Percentiles rank a stretch among this genome's conserved stretches.
phyloP scores from a whole-genome alignment of 208 protist species.

The Crithidia thermophila region DNA sequence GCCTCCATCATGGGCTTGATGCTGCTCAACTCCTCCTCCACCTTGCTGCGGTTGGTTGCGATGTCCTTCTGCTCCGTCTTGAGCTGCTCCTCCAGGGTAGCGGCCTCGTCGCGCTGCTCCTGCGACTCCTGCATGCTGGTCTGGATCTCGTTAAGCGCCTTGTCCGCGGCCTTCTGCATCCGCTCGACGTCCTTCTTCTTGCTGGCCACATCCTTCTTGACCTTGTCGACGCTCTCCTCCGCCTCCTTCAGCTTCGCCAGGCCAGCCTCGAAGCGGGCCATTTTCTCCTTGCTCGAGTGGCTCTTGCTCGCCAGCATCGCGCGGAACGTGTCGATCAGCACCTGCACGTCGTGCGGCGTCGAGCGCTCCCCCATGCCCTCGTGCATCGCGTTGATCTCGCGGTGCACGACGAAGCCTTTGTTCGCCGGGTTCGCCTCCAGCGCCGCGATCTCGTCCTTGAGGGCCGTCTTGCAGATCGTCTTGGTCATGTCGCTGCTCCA shows the following conservation, averaged over 20 bases:
- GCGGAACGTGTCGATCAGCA: constrained; percentile 87
- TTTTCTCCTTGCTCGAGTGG: constrained; percentile 67
- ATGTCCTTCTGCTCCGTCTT: constrained; percentile 92
- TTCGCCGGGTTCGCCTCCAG: constrained; percentile 65
- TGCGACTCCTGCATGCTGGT: constrained; percentile 94
- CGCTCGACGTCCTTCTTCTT: constrained; percentile 91
- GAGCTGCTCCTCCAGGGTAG: constrained; percentile 86
- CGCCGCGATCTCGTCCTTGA: constrained; percentile 73
- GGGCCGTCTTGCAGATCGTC: constrained; percentile 79
- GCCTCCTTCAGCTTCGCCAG: constrained; percentile 96
- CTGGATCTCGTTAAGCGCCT: constrained; percentile 94
- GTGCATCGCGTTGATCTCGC: constrained; percentile 90
- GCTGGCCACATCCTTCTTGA: constrained; percentile 84
- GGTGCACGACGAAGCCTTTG: constrained; percentile 83
- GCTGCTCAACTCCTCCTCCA: constrained; percentile 92
- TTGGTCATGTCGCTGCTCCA: constrained; percentile 91
- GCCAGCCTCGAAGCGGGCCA: constrained; percentile 88
- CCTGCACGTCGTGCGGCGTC: constrained; percentile 88
- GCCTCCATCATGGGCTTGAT: constrained; percentile 96
- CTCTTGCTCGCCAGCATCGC: constrained; percentile 79
- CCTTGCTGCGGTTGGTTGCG: constrained; percentile 66
- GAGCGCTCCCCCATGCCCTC: constrained; percentile 51
- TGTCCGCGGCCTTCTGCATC: constrained; percentile 95
- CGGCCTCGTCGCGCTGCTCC: constrained; percentile 91
- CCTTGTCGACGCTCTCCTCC: constrained; percentile 89